Conservation (phyloP, 331 rosid species). For the Quercus lobata region DNA sequence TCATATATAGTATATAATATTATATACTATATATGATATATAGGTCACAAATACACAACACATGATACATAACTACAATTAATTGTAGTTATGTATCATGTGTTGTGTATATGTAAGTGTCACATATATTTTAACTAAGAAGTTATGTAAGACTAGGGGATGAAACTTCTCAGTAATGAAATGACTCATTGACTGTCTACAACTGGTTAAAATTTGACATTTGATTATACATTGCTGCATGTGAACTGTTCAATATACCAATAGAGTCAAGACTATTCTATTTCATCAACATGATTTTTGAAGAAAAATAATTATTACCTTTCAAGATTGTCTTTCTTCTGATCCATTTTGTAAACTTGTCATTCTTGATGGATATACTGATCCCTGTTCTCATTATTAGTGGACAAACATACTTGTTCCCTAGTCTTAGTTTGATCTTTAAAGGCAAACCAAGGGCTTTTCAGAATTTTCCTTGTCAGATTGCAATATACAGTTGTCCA, state of each 20-base stretch:
- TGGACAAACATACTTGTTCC: too few species aligned
- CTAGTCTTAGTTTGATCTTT: background rate
- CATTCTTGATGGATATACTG: background rate
- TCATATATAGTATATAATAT: too few species aligned
- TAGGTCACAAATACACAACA: background rate
- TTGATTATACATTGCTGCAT: background rate
- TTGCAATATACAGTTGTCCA: background rate
- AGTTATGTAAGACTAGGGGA: background rate
- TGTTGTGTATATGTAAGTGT: constrained; percentile 10
- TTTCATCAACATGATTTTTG: background rate
- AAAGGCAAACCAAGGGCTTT: background rate
- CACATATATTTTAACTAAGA: constrained; percentile 5
- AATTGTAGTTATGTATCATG: background rate
- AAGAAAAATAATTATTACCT: background rate
- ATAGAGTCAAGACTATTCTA: background rate
- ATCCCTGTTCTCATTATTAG: background rate
- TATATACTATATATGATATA: too few species aligned
- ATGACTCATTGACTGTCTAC: background rate
- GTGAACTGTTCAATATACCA: background rate
- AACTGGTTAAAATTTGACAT: background rate
- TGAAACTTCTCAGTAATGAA: background rate
- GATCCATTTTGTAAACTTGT: background rate
- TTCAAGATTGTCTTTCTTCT: background rate
- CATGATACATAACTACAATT: too few species aligned
- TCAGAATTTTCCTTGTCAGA: background rate